Evolutionary conservation across 345 rosid genomes (phyloP).

Genomic region (Hibiscus tridactylites): DNA sequence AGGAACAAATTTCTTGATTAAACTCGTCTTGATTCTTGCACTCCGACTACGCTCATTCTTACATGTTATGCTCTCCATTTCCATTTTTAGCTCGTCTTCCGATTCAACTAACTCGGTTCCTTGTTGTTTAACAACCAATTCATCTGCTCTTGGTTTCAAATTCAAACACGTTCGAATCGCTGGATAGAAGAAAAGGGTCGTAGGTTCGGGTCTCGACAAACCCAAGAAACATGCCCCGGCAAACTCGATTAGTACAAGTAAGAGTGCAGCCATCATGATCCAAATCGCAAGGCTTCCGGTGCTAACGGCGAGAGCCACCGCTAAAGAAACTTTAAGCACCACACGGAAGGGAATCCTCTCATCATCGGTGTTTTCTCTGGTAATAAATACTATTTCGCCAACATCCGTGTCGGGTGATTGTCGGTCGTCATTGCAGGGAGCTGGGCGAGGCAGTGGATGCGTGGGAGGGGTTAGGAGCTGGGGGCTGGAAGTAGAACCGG

Average conservation of each 20-base stretch:
- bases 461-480: no score
- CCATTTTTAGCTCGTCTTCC: neutral
- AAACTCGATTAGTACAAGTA: constrained; percentile 19
- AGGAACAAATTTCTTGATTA: constrained; percentile 51
- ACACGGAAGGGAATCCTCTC: neutral
- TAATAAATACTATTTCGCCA: neutral
- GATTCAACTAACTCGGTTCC: neutral
- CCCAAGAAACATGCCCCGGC: no score
- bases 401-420: neutral
- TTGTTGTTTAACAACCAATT: neutral
- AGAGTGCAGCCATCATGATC: constrained; percentile 52
- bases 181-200: no score
- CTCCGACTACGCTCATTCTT: constrained; percentile 23
- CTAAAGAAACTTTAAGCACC: constrained; percentile 37
- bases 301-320: constrained; percentile 49
- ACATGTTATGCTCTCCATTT: neutral
- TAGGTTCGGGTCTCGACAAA: no score
- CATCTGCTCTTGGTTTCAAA: neutral
- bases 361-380: neutral
- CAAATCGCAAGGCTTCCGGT: constrained; percentile 44
- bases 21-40: constrained; percentile 32
- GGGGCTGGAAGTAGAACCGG: neutral
- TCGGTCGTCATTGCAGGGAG: no score
- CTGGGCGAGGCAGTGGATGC: no score
- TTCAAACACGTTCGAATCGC: constrained; percentile 32